Conservation (phyloP, 805 yeast genomes). For the Sugiyamaella lignohabitans region DNA sequence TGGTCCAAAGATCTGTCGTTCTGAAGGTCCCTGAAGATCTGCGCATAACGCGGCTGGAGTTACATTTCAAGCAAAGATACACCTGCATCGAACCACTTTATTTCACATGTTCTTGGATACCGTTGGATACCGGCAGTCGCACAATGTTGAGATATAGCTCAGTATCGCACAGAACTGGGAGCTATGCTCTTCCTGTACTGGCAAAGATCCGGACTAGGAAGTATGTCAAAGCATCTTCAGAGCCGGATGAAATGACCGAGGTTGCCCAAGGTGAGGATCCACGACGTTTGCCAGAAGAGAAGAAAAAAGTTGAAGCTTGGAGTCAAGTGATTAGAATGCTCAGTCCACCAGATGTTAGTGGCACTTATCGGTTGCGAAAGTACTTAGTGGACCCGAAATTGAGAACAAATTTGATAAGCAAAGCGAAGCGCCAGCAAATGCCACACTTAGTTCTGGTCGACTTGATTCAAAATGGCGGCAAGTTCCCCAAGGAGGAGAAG, state of each 20-base stretch:
- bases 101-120: too few relatives aligned
- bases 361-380: conserved; percentile 5
- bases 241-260: neutral
- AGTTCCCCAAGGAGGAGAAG: conserved; percentile 3
- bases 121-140: too few relatives aligned
- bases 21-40: too few relatives aligned
- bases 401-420: neutral
- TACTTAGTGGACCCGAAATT: conserved; percentile 3
- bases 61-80: too few relatives aligned
- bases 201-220: too few relatives aligned
- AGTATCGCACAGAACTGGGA: too few relatives aligned
- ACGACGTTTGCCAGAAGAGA: conserved; percentile 7
- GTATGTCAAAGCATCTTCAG: too few relatives aligned
- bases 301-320: conserved; percentile 2
- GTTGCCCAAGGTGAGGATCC: neutral
- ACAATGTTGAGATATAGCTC: too few relatives aligned
- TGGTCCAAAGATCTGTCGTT: too few relatives aligned
- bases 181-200: too few relatives aligned
- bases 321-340: conserved; percentile 1
- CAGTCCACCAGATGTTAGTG: neutral
- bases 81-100: too few relatives aligned
- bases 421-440: neutral
- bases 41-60: too few relatives aligned
- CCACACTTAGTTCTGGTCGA: conserved; percentile 6
- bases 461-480: conserved; percentile 1